Base-by-base conservation (phyloP, 768 basidiomycete species). In the Pleurotus salmoneostramineus region DNA sequence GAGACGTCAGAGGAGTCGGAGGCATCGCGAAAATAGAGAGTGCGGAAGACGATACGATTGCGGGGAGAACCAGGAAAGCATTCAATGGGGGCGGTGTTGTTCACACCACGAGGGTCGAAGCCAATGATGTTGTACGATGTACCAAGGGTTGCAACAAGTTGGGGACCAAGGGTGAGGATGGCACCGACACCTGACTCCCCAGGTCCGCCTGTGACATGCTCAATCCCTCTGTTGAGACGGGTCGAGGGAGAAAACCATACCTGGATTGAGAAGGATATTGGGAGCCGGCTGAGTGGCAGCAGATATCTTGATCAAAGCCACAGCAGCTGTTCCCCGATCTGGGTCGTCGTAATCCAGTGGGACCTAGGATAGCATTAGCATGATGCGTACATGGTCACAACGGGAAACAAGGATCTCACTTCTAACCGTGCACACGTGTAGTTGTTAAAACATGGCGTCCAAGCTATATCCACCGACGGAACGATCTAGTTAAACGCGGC, bases 331-430 rank as follows among this genome's bases (percentile, higher is more conserved):
- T 12, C 61, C 66, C 6, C 72, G 74, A 15, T 64, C 37, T 2
- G 77, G 74, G 4, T 76, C 68, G 1, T 72, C 72, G 51, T 82
- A 75, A 59, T 81, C 72, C 44, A 81, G 61, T n/a, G 79, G 78
- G 12, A 79, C 78, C 79, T 81, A 35, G 12, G 45, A 17, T 47
- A 47, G 11, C 44, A 45, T 11, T 45, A 11, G 44, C 15, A 11
- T 45, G 2, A 27, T 27, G 21, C 21, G 21, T 27, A 27, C 21
- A 27, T 3, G 2, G 21, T 27, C 21, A 27, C 21, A 27, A 27
- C 21, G 15, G 2, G 27, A 27, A 27, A 49, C 2, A 5, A 34
- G n/a, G 45, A 7, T 2, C 45, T 47, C 15, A 49, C 48, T 31
- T 49, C 8, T 8, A 49, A 32, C 10, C 48, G 48, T 1, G 48